These are phyloP conservation scores for Emydomyces testavorans DNA, from an alignment of 2,329 filamentous ascomycete genomes.

Conservation along the genomic window DNA sequence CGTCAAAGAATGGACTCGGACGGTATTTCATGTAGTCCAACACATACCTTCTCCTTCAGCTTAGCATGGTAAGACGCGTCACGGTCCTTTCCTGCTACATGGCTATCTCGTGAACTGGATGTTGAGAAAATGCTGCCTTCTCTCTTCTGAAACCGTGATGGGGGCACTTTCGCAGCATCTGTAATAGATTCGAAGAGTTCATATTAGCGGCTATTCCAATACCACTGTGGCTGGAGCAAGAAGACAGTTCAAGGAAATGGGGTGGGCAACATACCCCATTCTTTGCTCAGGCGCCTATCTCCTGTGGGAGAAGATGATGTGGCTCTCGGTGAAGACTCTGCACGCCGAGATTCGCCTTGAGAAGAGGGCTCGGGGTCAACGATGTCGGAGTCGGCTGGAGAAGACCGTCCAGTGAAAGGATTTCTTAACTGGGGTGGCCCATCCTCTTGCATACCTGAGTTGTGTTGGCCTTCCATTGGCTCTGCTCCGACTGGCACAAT, in stretches of 20 bases:
- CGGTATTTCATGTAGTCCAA: not conserved
- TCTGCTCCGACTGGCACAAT: constrained; percentile 1
- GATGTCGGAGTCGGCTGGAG: constrained; percentile 10
- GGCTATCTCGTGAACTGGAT: constrained; percentile 52
- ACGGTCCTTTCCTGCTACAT: constrained; percentile 49
- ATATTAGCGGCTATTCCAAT: not conserved
- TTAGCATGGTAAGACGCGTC: constrained; percentile 49
- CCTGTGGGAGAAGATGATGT: not conserved
- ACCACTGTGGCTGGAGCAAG: not conserved
- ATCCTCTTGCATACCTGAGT: constrained; percentile 1
- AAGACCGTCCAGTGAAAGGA: constrained; percentile 11
- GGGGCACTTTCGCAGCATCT: constrained; percentile 56
- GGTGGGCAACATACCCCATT: constrained; percentile 22
- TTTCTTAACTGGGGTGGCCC: constrained; percentile 2
- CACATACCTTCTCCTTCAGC: constrained; percentile 32
- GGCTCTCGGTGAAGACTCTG: not conserved
- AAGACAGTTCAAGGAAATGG: not conserved
- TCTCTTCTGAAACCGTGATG: constrained; percentile 57
- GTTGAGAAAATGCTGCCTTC: constrained; percentile 59
- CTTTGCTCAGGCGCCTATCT: constrained; percentile 29
- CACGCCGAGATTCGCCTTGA: not conserved
- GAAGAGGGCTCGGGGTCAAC: not conserved
- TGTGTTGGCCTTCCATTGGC: constrained; percentile 2
- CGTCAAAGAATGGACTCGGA: not conserved
- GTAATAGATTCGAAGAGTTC: not conserved